Percentiles rank a stretch among this genome's conserved stretches.
Conservation (phyloP, 768 basidiomycete genomes). For the Boletus rubroflammeus region DNA sequence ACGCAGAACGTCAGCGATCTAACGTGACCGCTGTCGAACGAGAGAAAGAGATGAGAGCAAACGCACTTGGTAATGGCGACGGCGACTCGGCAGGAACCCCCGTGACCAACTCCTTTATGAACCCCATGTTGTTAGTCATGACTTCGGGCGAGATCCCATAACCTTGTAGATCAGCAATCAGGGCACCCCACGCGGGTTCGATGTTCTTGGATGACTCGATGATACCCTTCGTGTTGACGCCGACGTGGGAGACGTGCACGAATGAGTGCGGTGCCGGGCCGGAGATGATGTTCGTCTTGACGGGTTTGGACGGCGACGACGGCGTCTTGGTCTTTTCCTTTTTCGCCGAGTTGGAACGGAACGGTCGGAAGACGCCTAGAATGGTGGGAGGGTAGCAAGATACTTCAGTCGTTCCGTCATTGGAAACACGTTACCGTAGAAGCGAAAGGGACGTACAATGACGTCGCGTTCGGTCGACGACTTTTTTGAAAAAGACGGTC, state of each 20-base stretch:
- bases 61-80: conserved; percentile 15
- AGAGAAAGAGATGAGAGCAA: background rate
- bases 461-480: conserved; percentile 49
- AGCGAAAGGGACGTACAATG: conserved; percentile 22
- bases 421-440: background rate
- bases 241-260: conserved; percentile 64
- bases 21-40: background rate
- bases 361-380: conserved; percentile 27
- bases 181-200: conserved; percentile 51
- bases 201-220: conserved; percentile 53
- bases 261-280: conserved; percentile 58
- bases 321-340: conserved; percentile 34
- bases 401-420: background rate
- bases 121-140: conserved; percentile 31
- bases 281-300: conserved; percentile 46
- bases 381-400: no score
- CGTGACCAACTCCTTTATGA: conserved; percentile 33
- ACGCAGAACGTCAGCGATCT: background rate
- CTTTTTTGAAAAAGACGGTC: conserved; percentile 55
- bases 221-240: conserved; percentile 46
- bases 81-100: conserved; percentile 4
- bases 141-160: conserved; percentile 34
- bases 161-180: conserved; percentile 41
- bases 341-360: conserved; percentile 25
- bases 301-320: conserved; percentile 36